phyloP scores from a whole-genome alignment of 2,329 filamentous ascomycete genomes.

The Polychaeton citri region DNA sequence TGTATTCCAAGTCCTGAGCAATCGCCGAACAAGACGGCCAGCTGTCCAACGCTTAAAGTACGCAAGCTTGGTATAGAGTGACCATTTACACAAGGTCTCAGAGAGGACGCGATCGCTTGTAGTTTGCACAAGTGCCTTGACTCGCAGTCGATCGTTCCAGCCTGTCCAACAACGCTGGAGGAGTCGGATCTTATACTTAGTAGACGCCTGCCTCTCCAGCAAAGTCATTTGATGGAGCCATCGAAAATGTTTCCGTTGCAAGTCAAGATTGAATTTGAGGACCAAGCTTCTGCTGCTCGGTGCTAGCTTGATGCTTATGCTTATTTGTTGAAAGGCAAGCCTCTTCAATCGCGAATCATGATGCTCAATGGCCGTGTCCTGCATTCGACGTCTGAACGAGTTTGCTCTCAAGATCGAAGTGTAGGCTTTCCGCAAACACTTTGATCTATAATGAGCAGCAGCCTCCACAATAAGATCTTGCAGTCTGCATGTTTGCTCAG shows the following conservation, averaged over 20 bases:
- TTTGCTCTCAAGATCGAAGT: neutral
- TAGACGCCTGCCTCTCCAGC: constrained; percentile 29
- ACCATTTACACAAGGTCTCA: constrained; percentile 48
- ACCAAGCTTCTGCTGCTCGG: constrained; percentile 30
- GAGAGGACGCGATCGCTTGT: constrained; percentile 44
- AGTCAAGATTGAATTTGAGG: constrained; percentile 29
- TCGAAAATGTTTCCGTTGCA: constrained; percentile 33
- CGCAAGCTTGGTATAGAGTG: constrained; percentile 34
- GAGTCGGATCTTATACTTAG: constrained; percentile 38
- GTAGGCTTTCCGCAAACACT: neutral
- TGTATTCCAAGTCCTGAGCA: constrained; percentile 8
- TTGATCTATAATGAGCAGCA: neutral
- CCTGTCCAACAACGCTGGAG: constrained; percentile 44
- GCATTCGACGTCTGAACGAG: neutral
- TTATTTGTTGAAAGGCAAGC: constrained; percentile 18
- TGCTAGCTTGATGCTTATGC: constrained; percentile 28
- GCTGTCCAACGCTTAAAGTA: constrained; percentile 26
- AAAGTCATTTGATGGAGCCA: constrained; percentile 33
- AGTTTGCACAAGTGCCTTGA: constrained; percentile 35
- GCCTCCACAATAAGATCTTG: neutral
- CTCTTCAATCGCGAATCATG: constrained; percentile 1
- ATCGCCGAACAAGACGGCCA: constrained; percentile 9
- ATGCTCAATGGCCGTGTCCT: neutral
- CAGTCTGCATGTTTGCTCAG: neutral
- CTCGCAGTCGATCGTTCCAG: constrained; percentile 50